phyloP scores from a whole-genome alignment of 2,329 filamentous ascomycete species.

The Alternaria gaisen region DNA sequence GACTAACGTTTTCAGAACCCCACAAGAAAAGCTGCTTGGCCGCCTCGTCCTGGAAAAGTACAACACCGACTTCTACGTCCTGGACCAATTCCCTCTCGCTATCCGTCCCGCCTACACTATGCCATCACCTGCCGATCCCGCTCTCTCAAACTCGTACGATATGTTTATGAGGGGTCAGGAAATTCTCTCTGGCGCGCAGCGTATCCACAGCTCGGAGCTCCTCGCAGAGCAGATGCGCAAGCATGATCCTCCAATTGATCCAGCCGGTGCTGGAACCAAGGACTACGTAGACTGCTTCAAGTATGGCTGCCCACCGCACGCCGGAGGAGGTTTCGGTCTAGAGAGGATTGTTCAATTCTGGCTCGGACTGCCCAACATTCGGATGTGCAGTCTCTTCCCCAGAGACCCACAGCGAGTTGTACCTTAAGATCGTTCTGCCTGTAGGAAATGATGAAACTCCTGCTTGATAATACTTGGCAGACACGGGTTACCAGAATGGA shows the following conservation, averaged over 20 bases:
- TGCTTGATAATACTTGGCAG: background rate
- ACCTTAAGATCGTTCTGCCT: conserved; percentile 47
- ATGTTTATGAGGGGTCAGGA: conserved; percentile 77
- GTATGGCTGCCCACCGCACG: conserved; percentile 71
- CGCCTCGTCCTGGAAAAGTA: conserved; percentile 86
- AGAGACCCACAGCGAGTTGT: conserved; percentile 67
- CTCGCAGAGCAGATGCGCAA: conserved; percentile 66
- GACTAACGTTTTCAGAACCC: conserved; percentile 60
- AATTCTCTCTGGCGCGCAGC: conserved; percentile 73
- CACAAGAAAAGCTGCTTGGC: conserved; percentile 89
- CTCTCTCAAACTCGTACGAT: conserved; percentile 70
- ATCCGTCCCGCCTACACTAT: conserved; percentile 94
- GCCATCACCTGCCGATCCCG: conserved; percentile 61
- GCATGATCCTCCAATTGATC: conserved; percentile 66
- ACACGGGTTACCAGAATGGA: background rate
- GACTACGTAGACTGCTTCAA: conserved; percentile 72
- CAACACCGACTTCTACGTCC: conserved; percentile 93
- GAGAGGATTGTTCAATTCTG: conserved; percentile 74
- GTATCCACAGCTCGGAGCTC: conserved; percentile 69
- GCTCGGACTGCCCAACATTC: conserved; percentile 70
- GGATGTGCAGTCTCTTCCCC: conserved; percentile 70
- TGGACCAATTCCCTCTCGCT: conserved; percentile 93
- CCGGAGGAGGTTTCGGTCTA: conserved; percentile 70
- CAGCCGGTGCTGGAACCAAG: conserved; percentile 66
- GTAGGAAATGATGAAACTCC: background rate